A percentile compares a stretch with the other conserved stretches of the same genome.
Evolutionary conservation across 2,329 filamentous ascomycete species (phyloP).

Genomic region (Trichophyton simii): DNA sequence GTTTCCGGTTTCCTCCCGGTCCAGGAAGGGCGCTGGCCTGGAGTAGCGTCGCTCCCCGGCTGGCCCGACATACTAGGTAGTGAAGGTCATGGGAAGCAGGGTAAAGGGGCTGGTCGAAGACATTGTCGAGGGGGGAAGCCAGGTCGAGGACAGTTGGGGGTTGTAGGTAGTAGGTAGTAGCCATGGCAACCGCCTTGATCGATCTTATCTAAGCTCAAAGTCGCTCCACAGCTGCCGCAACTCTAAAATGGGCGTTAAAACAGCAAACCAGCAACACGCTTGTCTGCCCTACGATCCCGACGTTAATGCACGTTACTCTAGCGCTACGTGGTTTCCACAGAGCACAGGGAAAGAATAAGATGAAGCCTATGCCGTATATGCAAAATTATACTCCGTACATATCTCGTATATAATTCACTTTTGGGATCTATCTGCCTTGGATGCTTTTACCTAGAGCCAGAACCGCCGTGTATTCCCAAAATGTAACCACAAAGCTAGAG

Average conservation of each 20-base stretch:
- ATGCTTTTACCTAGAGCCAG: not conserved
- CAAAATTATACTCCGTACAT: not conserved
- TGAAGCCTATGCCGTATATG: too few relatives aligned
- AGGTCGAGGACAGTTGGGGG: too few relatives aligned
- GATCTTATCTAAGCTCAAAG: not conserved
- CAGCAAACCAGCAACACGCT: too few relatives aligned
- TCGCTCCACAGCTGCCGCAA: not conserved
- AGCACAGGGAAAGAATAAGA: too few relatives aligned
- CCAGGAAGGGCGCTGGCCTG: not conserved
- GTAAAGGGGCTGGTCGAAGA: not conserved
- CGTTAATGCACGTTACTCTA: too few relatives aligned
- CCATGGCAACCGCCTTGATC: not conserved
- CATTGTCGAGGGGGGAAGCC: not conserved
- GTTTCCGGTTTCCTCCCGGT: not conserved
- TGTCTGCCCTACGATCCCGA: too few relatives aligned
- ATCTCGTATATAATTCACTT: not conserved
- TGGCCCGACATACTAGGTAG: not conserved
- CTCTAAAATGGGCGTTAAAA: not conserved
- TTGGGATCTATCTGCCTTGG: not conserved
- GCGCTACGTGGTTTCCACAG: too few relatives aligned
- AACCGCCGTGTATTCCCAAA: not conserved
- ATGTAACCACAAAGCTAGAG: not conserved
- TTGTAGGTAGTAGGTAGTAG: not conserved
- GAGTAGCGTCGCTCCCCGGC: not conserved
- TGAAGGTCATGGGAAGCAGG: not conserved